Base-by-base conservation (phyloP, 192 early-diverging fungal species). In the Podila minutissima region DNA sequence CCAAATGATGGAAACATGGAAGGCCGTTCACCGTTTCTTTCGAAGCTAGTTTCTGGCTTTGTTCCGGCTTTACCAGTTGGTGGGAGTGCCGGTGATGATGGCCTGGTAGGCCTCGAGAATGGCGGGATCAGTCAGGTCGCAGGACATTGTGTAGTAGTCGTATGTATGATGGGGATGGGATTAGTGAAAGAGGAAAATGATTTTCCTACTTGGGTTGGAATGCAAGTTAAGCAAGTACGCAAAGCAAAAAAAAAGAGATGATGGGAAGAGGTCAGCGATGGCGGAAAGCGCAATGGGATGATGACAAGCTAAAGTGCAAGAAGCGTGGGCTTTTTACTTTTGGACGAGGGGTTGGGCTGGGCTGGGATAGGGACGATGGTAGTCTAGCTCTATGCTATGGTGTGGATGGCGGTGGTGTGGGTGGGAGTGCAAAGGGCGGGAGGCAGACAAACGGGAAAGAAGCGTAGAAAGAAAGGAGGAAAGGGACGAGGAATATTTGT, bases 101-200 rank as follows among this genome's bases (percentile, higher is more conserved):
- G 83, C 86, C n/a, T 86, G 76, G 74, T 91, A 91, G 35, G 89
- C 86, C 71, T 83, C 71, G 50, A 84, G 67, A 68, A 90, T 91
- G 51, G 62, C 77, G 63, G 89, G 84, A 76, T 91, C 89, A 74
- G 86, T 84, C 67, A 91, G 78, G 78, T 91, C 89, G 83, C 90
- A 91, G 67, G 88, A 89, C 88, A 89, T 89, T 82, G 57, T 81
- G 64, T 28, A 49, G 55, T 22, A 62, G 64, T 28, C 35, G 55
- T 35, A 63, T 66, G 59, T 32, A n/a, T n/a, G 22, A 37, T 63
- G 33, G 15, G 28, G 17, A 29, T 63, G 20, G 11, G 20, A 20
- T 19, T 38, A 35, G 13, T 19, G 11, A n/a, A n/a, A n/a, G n/a
- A n/a, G n/a, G n/a, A n/a, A n/a, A n/a, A n/a, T n/a, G n/a, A n/a